Conservation (phyloP, 352 stramenopile species). For the Phytopythium vexans region DNA sequence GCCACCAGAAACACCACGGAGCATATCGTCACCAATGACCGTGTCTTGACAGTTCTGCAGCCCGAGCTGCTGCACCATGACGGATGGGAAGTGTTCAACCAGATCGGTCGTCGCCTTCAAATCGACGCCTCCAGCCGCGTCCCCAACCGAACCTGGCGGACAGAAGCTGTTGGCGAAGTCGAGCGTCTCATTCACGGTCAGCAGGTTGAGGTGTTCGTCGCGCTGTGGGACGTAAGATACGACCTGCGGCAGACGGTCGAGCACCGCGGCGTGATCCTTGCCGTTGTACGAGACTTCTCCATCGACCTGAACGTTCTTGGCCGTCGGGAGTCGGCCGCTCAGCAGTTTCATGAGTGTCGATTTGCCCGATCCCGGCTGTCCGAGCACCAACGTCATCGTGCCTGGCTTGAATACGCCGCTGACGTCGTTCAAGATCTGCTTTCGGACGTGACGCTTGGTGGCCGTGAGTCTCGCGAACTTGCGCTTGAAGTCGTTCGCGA, state of each 20-base stretch:
- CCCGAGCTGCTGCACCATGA: conserved; percentile 37
- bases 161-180: too few relatives aligned
- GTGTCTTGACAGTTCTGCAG: conserved; percentile 50
- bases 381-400: too few relatives aligned
- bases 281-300: conserved; percentile 20
- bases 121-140: too few relatives aligned
- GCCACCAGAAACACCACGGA: conserved; percentile 62
- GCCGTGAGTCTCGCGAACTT: too few relatives aligned
- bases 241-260: conserved; percentile 5
- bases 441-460: too few relatives aligned
- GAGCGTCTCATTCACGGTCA: too few relatives aligned
- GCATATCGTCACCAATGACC: conserved; percentile 51
- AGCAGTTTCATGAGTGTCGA: too few relatives aligned
- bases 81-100: conserved; percentile 30
- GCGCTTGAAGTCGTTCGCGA: too few relatives aligned
- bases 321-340: conserved; percentile 15
- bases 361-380: too few relatives aligned
- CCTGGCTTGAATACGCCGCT: too few relatives aligned
- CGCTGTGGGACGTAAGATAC: conserved; percentile 20
- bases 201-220: conserved; percentile 81
- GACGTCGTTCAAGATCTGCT: too few relatives aligned
- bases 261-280: conserved; percentile 6
- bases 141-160: too few relatives aligned
- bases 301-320: conserved; percentile 11
- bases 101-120: conserved; percentile 16